These are phyloP conservation scores for Aspergillus neotritici DNA, from an alignment of 2,329 filamentous ascomycete genomes.

Conservation along the genomic window DNA sequence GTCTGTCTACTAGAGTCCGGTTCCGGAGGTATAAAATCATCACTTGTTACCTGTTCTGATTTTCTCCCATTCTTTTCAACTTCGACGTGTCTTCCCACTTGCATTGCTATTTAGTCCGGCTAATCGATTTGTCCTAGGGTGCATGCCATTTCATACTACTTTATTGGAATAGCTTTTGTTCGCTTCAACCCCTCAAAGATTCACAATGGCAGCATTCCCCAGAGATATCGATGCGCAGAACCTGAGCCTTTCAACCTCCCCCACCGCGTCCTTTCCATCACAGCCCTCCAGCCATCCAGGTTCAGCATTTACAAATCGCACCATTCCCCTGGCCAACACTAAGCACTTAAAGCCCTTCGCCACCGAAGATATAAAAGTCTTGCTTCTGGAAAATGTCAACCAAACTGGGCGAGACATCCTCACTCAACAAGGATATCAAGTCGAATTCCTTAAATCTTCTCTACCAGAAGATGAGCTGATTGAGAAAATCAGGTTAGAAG, in stretches of 20 bases:
- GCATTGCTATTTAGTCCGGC: no score
- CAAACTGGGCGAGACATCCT: slow-evolving; percentile 80
- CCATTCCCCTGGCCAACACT: slow-evolving; percentile 40
- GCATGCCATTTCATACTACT: neutral
- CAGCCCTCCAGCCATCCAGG: slow-evolving; percentile 59
- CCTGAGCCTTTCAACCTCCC: slow-evolving; percentile 67
- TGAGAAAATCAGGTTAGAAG: slow-evolving; percentile 79
- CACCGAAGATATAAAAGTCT: slow-evolving; percentile 91
- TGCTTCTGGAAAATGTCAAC: slow-evolving; percentile 95
- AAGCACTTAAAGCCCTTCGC: slow-evolving; percentile 94
- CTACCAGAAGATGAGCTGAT: slow-evolving; percentile 90
- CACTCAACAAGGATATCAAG: slow-evolving; percentile 83
- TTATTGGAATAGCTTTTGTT: slow-evolving; percentile 5
- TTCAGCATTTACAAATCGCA: slow-evolving; percentile 38
- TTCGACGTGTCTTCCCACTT: no score
- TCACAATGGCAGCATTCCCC: slow-evolving; percentile 23
- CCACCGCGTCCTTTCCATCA: slow-evolving; percentile 68
- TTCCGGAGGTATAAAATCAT: slow-evolving; percentile 9
- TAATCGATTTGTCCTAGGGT: neutral
- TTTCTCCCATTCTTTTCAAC: no score
- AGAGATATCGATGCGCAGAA: slow-evolving; percentile 47
- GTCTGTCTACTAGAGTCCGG: slow-evolving; percentile 5
- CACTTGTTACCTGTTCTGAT: neutral
- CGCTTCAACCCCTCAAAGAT: neutral
- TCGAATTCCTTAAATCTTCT: slow-evolving; percentile 83